Evolutionary conservation across 495 filamentous ascomycete species (phyloP).

Genomic region (Podospora bellae-mahoneyi): DNA sequence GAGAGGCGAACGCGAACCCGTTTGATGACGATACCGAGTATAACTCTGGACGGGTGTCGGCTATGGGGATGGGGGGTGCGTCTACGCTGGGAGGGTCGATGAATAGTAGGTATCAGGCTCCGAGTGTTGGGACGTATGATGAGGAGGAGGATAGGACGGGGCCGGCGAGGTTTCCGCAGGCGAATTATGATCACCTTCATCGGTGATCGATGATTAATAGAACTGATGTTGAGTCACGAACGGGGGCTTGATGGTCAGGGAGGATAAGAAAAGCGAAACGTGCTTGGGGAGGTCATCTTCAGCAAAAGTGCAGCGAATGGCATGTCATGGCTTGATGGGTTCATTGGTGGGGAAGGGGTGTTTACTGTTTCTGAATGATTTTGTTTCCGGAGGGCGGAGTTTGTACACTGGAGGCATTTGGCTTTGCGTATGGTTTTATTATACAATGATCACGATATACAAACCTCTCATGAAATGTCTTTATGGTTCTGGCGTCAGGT

Average conservation of each 20-base stretch:
- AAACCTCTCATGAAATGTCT: background rate
- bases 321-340: background rate
- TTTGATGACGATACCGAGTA: slow-evolving; percentile 43
- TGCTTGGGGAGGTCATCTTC: background rate
- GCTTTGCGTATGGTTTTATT: background rate
- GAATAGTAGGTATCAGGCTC: slow-evolving; percentile 34
- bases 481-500: background rate
- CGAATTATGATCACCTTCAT: slow-evolving; percentile 43
- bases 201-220: slow-evolving; percentile 8
- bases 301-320: background rate
- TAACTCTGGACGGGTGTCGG: slow-evolving; percentile 31
- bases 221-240: too few relatives aligned
- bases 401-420: background rate
- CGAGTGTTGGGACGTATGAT: slow-evolving; percentile 30
- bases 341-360: background rate
- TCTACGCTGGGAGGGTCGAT: background rate
- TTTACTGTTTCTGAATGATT: background rate
- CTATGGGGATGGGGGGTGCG: slow-evolving; percentile 12
- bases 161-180: slow-evolving; percentile 42
- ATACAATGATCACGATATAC: background rate
- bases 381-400: background rate
- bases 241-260: background rate
- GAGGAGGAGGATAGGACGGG: slow-evolving; percentile 39
- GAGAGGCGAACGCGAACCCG: slow-evolving; percentile 31
- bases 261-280: background rate